These are phyloP conservation scores for Trichothecium roseum DNA, from an alignment of 2,329 filamentous ascomycete species.

Conservation along the genomic window DNA sequence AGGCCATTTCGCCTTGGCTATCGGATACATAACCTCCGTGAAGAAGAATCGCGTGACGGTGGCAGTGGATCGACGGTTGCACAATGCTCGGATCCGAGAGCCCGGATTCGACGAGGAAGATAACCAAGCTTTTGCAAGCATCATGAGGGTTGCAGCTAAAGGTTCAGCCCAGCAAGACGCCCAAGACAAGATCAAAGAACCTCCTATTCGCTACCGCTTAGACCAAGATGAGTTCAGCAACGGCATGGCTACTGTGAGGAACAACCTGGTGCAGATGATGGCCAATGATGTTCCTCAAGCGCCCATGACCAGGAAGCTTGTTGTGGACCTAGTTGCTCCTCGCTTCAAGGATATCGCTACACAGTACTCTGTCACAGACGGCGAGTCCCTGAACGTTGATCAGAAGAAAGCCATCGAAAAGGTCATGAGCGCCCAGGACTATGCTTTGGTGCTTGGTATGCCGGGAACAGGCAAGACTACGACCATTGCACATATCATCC, in stretches of 20 bases:
- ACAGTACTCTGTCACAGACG: constrained; percentile 50
- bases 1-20: constrained; percentile 88
- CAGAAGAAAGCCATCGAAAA: constrained; percentile 82
- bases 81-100: constrained; percentile 70
- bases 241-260: constrained; percentile 88
- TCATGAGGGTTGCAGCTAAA: constrained; percentile 69
- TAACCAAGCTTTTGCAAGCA: constrained; percentile 82
- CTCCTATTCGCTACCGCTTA: constrained; percentile 64
- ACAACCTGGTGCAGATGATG: constrained; percentile 92
- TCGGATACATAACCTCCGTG: constrained; percentile 78
- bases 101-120: constrained; percentile 62
- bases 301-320: constrained; percentile 62
- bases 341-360: constrained; percentile 59
- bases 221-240: constrained; percentile 99
- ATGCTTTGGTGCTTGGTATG: constrained; percentile 96
- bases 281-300: constrained; percentile 63
- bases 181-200: constrained; percentile 38
- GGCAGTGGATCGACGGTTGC: constrained; percentile 79
- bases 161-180: constrained; percentile 40
- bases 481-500: constrained; percentile 94
- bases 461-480: constrained; percentile 97
- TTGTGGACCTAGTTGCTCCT: constrained; percentile 68
- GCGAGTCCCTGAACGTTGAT: constrained; percentile 70
- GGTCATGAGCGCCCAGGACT: constrained; percentile 91
- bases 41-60: constrained; percentile 70